Conservation (phyloP, 2,329 filamentous ascomycete genomes). For the Neofusicoccum cordaticola region DNA sequence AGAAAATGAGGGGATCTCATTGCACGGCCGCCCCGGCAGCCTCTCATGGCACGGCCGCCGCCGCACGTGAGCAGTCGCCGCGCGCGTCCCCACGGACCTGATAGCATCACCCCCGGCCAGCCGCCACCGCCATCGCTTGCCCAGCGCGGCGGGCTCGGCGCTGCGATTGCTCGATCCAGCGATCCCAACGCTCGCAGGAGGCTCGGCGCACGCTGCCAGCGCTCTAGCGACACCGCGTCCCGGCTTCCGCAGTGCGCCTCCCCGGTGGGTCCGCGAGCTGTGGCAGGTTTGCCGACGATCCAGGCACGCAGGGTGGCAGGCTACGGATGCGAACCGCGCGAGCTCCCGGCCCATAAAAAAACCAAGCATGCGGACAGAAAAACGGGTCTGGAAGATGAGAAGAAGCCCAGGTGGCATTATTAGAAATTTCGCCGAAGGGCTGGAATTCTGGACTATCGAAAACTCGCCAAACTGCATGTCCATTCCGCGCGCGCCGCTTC, state of each 20-base stretch:
- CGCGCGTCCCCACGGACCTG: not conserved
- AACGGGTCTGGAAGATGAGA: conserved; percentile 3
- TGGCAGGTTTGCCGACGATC: conserved; percentile 16
- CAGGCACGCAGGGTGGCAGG: conserved; percentile 2
- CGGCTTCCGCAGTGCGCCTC: not conserved
- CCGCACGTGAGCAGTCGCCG: not conserved
- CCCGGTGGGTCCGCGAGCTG: conserved; percentile 2
- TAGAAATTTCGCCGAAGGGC: conserved; percentile 17
- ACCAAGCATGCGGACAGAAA: conserved; percentile 16
- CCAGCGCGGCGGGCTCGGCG: not conserved
- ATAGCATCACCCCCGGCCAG: not conserved
- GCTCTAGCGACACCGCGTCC: not conserved
- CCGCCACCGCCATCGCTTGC: not conserved
- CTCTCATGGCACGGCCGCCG: too few relatives aligned
- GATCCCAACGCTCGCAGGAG: conserved; percentile 10
- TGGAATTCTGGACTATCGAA: not conserved
- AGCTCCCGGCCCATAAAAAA: conserved; percentile 8
- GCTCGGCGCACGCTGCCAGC: not conserved
- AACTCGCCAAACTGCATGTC: conserved; percentile 7
- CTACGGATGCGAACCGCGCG: conserved; percentile 10
- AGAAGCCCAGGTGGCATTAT: conserved; percentile 9
- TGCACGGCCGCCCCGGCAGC: not conserved
- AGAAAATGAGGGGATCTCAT: conserved; percentile 14
- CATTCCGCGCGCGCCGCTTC: not conserved
- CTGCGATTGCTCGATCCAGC: conserved; percentile 5